Conservation (phyloP, 257 asterid genomes). For the Handroanthus guayacan region DNA sequence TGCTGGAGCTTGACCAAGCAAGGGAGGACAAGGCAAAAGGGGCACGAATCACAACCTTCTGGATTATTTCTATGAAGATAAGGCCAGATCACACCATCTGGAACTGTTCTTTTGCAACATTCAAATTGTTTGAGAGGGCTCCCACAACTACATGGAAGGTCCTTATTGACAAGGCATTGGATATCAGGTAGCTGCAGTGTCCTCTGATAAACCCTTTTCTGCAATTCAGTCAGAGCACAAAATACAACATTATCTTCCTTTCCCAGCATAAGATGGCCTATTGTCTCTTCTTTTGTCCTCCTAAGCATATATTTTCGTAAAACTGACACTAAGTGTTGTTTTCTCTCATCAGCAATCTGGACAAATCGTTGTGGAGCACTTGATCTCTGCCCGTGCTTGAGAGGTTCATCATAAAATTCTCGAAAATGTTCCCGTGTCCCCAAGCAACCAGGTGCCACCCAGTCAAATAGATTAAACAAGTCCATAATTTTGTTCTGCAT, state of each 20-base stretch:
- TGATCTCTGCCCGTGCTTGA: constrained; percentile 95
- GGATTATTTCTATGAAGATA: constrained; percentile 83
- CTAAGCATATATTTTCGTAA: constrained; percentile 77
- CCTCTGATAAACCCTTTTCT: constrained; percentile 85
- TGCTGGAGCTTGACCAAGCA: constrained; percentile 94
- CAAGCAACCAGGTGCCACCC: constrained; percentile 83
- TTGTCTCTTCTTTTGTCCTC: constrained; percentile 96
- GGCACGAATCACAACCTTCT: constrained; percentile 96
- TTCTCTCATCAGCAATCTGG: constrained; percentile 79
- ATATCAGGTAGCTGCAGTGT: constrained; percentile 83
- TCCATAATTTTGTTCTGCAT: constrained; percentile 98
- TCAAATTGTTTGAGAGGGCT: constrained; percentile 93
- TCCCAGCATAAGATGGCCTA: constrained; percentile 97
- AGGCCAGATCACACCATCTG: constrained; percentile 89
- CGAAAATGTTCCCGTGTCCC: constrained; percentile 95
- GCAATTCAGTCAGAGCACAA: constrained; percentile 93
- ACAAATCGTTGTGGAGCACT: constrained; percentile 84
- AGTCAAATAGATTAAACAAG: constrained; percentile 83
- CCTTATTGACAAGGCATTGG: constrained; percentile 89
- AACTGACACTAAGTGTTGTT: constrained; percentile 79
- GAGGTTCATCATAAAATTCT: constrained; percentile 94
- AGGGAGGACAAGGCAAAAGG: constrained; percentile 96
- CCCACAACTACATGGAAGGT: constrained; percentile 87
- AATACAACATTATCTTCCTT: constrained; percentile 95
- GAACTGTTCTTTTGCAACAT: constrained; percentile 84